Conservation (phyloP, 176 grass and related monocot species). For the Ampelocalamus luodianensis region DNA sequence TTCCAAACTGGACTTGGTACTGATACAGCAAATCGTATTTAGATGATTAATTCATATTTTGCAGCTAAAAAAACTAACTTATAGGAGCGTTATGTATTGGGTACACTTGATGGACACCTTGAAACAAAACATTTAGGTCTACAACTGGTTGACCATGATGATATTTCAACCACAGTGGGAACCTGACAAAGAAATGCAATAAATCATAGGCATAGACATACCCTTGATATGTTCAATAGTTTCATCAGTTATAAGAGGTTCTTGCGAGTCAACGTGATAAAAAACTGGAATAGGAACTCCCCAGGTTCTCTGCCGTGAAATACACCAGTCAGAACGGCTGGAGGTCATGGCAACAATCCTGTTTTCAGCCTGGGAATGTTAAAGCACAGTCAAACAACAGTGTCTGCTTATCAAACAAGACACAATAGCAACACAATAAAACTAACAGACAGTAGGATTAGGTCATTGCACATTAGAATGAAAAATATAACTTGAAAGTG, state of each 20-base stretch:
- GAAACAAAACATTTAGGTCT: conserved; percentile 22
- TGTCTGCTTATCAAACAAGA: conserved; percentile 35
- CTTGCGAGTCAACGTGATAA: conserved; percentile 82
- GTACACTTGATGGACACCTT: background rate
- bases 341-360: conserved; percentile 95
- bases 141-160: background rate
- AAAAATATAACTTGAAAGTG: conserved; percentile 13
- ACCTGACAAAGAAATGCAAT: conserved; percentile 37
- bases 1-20: conserved; percentile 21
- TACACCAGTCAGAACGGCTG: conserved; percentile 95
- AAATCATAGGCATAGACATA: conserved; percentile 43
- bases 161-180: conserved; percentile 12
- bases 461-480: conserved; percentile 15
- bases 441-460: conserved; percentile 26
- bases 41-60: conserved; percentile 22
- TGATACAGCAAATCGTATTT: background rate
- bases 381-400: conserved; percentile 30
- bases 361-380: conserved; percentile 75
- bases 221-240: conserved; percentile 90
- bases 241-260: conserved; percentile 93
- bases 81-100: background rate
- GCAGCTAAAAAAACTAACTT: background rate
- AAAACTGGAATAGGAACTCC: conserved; percentile 97
- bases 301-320: conserved; percentile 98
- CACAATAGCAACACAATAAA: conserved; percentile 12